Percentiles rank a stretch among this genome's conserved stretches.
Conservation (phyloP, 2,329 filamentous ascomycete species). For the Fusarium verticillioides region DNA sequence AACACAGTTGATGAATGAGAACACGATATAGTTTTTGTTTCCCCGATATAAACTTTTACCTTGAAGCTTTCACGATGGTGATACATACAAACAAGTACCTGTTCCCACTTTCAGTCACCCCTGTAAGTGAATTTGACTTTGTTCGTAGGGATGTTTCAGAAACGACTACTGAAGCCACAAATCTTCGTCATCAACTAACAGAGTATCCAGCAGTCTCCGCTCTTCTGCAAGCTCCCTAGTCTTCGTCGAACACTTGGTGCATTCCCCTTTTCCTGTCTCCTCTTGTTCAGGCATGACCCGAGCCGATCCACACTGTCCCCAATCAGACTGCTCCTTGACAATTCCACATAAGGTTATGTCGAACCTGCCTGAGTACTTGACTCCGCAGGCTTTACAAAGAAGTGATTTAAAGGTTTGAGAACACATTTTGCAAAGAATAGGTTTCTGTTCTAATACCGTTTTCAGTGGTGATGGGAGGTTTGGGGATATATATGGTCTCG, state of each 20-base stretch:
- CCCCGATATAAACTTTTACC: no score
- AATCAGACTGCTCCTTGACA: neutral
- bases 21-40: no score
- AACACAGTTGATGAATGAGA: no score
- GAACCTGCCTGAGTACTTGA: neutral
- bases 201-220: neutral
- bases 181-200: neutral
- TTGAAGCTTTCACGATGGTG: no score
- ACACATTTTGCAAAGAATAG: neutral
- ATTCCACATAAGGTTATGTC: neutral
- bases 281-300: fast-evolving
- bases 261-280: neutral
- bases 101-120: no score
- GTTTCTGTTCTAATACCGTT: no score
- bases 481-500: no score
- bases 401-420: neutral
- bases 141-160: no score
- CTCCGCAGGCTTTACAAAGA: neutral
- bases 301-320: neutral
- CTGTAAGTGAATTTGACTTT: no score
- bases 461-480: no score
- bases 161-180: neutral
- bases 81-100: no score
- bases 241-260: neutral
- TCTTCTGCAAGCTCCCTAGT: neutral